Evolutionary conservation across 345 rosid genomes (phyloP).

Genomic region (Turritis glabra): DNA sequence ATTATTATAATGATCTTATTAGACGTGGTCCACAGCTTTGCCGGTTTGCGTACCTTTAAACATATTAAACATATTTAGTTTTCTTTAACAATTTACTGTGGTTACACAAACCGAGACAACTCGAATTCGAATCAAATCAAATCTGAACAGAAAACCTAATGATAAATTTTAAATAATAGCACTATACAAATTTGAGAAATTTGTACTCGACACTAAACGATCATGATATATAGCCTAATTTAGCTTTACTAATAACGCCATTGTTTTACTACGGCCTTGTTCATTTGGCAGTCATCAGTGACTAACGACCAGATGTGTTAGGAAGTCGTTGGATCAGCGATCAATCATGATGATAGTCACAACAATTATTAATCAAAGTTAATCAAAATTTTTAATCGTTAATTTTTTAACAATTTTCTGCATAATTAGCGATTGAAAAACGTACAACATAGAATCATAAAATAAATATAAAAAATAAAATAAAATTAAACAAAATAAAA

Average conservation of each 20-base stretch:
- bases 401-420: too few relatives aligned
- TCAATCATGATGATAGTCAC: too few relatives aligned
- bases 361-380: too few relatives aligned
- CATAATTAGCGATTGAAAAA: too few relatives aligned
- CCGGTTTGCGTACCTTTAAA: conserved; percentile 12
- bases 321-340: too few relatives aligned
- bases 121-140: conserved; percentile 27
- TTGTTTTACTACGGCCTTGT: background rate
- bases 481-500: too few relatives aligned
- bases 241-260: background rate
- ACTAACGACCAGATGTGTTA: too few relatives aligned
- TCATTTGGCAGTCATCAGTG: too few relatives aligned
- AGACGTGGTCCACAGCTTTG: conserved; percentile 24
- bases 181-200: background rate
- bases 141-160: conserved; percentile 7
- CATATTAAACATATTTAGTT: background rate
- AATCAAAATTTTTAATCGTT: too few relatives aligned
- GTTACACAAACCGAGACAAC: conserved; percentile 21
- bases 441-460: too few relatives aligned
- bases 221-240: background rate
- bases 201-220: background rate
- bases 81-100: background rate
- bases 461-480: too few relatives aligned
- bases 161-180: background rate
- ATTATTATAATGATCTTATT: background rate